A percentile compares a stretch with the other conserved stretches of the same genome.
phyloP scores from a whole-genome alignment of 352 stramenopile genomes.

The Blastocystis sp. region DNA sequence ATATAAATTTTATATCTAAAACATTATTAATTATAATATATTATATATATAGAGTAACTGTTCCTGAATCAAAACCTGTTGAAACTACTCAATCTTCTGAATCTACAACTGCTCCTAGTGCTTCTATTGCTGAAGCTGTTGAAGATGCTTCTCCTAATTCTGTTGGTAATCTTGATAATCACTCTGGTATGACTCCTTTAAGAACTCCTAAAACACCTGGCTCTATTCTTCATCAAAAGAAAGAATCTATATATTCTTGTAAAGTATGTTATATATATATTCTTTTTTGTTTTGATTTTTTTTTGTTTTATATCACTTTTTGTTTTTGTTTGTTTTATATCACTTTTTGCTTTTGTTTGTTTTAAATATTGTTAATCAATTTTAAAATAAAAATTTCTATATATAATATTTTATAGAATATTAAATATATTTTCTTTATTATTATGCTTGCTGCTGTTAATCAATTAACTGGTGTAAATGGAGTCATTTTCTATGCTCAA shows the following conservation, averaged over 20 bases:
- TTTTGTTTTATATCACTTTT: not conserved
- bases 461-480: conserved; percentile 32
- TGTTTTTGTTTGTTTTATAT: not conserved
- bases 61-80: too few relatives aligned
- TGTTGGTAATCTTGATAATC: too few relatives aligned
- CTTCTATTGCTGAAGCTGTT: too few relatives aligned
- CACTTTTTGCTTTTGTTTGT: not conserved
- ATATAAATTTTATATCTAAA: too few relatives aligned
- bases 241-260: not conserved
- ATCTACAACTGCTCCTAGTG: too few relatives aligned
- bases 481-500: conserved; percentile 27
- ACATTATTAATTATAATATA: too few relatives aligned
- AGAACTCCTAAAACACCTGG: too few relatives aligned
- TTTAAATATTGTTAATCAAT: not conserved
- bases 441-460: conserved; percentile 36
- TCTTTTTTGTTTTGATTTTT: conserved; percentile 17
- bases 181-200: too few relatives aligned
- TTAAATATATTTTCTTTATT: conserved; percentile 12
- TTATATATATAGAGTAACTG: too few relatives aligned
- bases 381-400: too few relatives aligned
- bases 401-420: conserved; percentile 10
- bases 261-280: conserved; percentile 10
- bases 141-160: too few relatives aligned
- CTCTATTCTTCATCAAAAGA: conserved; percentile 1
- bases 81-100: too few relatives aligned